Percentiles rank a stretch among this genome's conserved stretches.
Evolutionary conservation across 2,329 filamentous ascomycete species (phyloP).

Genomic region (Dothistroma pini): DNA sequence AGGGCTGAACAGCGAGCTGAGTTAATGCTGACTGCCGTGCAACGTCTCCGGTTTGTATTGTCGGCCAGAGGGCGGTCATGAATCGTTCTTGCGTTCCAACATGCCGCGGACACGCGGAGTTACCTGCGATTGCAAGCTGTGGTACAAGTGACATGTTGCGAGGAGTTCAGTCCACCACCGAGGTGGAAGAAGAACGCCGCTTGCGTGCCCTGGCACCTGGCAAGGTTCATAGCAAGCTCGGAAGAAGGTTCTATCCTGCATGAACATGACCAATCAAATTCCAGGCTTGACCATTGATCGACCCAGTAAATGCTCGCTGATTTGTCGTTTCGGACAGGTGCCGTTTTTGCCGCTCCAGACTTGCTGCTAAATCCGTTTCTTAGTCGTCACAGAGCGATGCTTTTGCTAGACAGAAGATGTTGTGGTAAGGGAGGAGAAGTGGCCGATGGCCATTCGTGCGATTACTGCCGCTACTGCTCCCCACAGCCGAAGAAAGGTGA

Average conservation of each 20-base stretch:
- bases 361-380: not conserved
- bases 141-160: too few species aligned
- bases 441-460: not conserved
- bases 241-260: slow-evolving; percentile 1
- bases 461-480: slow-evolving; percentile 3
- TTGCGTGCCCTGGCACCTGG: not conserved
- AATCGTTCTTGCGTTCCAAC: too few species aligned
- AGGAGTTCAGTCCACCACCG: not conserved
- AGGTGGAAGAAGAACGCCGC: not conserved
- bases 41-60: too few species aligned
- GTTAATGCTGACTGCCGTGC: too few species aligned
- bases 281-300: not conserved
- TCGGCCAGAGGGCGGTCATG: too few species aligned
- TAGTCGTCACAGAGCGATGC: not conserved
- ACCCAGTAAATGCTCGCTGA: not conserved
- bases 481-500: slow-evolving; percentile 1
- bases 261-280: not conserved
- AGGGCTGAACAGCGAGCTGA: too few species aligned
- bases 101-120: too few species aligned
- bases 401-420: not conserved
- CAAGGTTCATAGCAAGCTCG: not conserved
- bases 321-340: not conserved
- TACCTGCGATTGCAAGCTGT: too few species aligned
- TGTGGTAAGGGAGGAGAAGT: not conserved
- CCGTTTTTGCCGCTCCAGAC: slow-evolving; percentile 4